Conservation (phyloP, 2,329 filamentous ascomycete species). For the Ophiognomonia clavigignenti-juglandacearum region DNA sequence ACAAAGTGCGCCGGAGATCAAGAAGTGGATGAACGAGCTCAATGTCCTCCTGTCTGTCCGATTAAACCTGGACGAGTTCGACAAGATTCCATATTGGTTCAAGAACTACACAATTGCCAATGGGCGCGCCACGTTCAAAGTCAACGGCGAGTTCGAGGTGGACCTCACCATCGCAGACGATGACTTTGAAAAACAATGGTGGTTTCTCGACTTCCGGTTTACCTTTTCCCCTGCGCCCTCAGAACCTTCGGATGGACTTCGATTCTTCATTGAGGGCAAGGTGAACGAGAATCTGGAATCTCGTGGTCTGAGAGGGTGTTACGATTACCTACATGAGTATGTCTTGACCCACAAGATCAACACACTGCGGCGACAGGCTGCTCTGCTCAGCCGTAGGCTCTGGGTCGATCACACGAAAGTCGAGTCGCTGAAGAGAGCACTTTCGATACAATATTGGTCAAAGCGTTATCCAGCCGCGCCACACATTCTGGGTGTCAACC, state of each 20-base stretch:
- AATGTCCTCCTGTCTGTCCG: slow-evolving; percentile 80
- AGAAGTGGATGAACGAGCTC: slow-evolving; percentile 72
- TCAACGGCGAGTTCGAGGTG: slow-evolving; percentile 82
- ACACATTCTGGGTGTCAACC: slow-evolving; percentile 24
- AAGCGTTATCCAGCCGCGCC: slow-evolving; percentile 50
- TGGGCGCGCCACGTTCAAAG: slow-evolving; percentile 85
- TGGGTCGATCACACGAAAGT: slow-evolving; percentile 78
- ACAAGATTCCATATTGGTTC: slow-evolving; percentile 71
- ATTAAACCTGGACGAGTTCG: slow-evolving; percentile 77
- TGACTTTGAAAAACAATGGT: slow-evolving; percentile 77
- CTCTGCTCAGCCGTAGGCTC: slow-evolving; percentile 60
- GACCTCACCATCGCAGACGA: slow-evolving; percentile 89
- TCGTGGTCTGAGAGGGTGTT: slow-evolving; percentile 74
- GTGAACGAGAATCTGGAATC: slow-evolving; percentile 67
- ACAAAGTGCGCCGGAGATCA: slow-evolving; percentile 65
- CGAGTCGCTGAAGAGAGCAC: slow-evolving; percentile 72
- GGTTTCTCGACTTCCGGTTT: slow-evolving; percentile 89
- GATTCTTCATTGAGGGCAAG: slow-evolving; percentile 61
- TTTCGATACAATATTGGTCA: slow-evolving; percentile 90
- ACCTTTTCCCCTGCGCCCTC: slow-evolving; percentile 66
- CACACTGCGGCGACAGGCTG: slow-evolving; percentile 73
- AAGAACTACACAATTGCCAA: slow-evolving; percentile 72
- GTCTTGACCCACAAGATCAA: slow-evolving; percentile 87
- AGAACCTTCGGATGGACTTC: slow-evolving; percentile 57
- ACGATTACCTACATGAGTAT: slow-evolving; percentile 81